Percentiles rank a stretch among this genome's conserved stretches.
Evolutionary conservation across 2,329 filamentous ascomycete genomes (phyloP).

Genomic region (Rutstroemia sp.): DNA sequence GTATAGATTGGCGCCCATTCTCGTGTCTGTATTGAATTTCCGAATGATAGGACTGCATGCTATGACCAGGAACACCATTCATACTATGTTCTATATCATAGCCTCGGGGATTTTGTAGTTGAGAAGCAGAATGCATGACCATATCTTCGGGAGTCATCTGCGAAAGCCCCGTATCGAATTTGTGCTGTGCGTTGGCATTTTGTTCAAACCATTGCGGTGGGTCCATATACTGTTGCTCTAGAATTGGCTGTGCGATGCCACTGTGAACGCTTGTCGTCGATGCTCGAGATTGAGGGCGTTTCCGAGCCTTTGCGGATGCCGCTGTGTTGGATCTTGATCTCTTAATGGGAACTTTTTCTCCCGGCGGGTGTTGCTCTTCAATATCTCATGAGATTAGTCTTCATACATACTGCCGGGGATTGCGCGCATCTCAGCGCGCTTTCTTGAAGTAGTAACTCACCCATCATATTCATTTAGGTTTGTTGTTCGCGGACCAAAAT

Average conservation of each 20-base stretch:
- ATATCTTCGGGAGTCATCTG: slow-evolving; percentile 50
- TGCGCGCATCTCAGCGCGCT: slow-evolving; percentile 3
- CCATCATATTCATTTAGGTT: slow-evolving; percentile 19
- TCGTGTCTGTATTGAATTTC: slow-evolving; percentile 33
- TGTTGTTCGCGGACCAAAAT: slow-evolving; percentile 3
- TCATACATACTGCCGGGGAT: neutral
- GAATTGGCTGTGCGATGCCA: slow-evolving; percentile 23
- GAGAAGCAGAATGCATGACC: slow-evolving; percentile 49
- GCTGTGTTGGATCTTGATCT: slow-evolving; percentile 40
- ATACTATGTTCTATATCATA: slow-evolving; percentile 45
- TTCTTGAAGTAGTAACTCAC: slow-evolving; percentile 16
- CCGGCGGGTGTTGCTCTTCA: slow-evolving; percentile 24
- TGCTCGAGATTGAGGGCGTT: slow-evolving; percentile 38
- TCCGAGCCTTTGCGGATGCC: slow-evolving; percentile 34
- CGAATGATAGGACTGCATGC: slow-evolving; percentile 35
- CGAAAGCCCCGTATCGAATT: slow-evolving; percentile 24
- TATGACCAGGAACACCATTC: slow-evolving; percentile 38
- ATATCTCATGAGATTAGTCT: slow-evolving; percentile 16
- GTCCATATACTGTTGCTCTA: slow-evolving; percentile 27
- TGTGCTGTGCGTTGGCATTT: slow-evolving; percentile 28
- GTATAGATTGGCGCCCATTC: slow-evolving; percentile 42
- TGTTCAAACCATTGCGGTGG: slow-evolving; percentile 22
- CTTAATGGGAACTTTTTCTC: slow-evolving; percentile 31
- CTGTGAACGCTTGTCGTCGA: slow-evolving; percentile 41
- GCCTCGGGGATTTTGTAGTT: slow-evolving; percentile 44